Percentiles rank a stretch among this genome's conserved stretches.
phyloP scores from a whole-genome alignment of 371 early-diverging fungal genomes.

The Dichotomocladium elegans region DNA sequence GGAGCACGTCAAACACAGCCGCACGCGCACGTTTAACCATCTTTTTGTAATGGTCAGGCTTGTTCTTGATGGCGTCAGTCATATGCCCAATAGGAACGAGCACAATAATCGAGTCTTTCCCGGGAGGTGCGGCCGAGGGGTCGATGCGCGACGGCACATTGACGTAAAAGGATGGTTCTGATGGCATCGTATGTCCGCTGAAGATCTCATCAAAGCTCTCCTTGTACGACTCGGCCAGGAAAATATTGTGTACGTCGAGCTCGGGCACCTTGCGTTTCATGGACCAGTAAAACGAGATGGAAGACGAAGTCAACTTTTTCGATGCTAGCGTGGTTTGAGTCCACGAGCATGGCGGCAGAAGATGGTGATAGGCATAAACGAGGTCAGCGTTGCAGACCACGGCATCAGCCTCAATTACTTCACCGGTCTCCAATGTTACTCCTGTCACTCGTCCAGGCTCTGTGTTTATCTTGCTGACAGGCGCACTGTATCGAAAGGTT shows the following conservation, averaged over 20 bases:
- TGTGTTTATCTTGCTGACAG: constrained; percentile 49
- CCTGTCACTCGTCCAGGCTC: constrained; percentile 38
- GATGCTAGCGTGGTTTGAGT: constrained; percentile 29
- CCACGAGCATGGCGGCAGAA: constrained; percentile 52
- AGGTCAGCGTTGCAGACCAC: constrained; percentile 64
- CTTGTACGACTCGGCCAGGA: constrained; percentile 55
- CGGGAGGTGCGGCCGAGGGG: constrained; percentile 49
- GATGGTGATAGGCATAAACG: constrained; percentile 54
- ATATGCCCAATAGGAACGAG: constrained; percentile 59
- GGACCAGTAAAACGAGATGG: constrained; percentile 65
- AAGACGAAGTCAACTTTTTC: constrained; percentile 55
- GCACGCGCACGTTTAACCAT: constrained; percentile 41
- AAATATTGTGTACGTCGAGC: constrained; percentile 62
- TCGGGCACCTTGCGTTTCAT: constrained; percentile 39
- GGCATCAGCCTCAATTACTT: constrained; percentile 49
- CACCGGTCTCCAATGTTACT: constrained; percentile 47
- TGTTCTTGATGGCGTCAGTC: constrained; percentile 12
- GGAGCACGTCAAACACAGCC: constrained; percentile 43
- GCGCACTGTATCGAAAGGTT: constrained; percentile 37
- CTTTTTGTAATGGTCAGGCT: constrained; percentile 17
- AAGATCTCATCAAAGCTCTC: constrained; percentile 62
- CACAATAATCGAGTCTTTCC: constrained; percentile 51
- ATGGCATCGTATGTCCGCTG: constrained; percentile 39
- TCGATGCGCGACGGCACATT: constrained; percentile 62
- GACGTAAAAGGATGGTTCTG: constrained; percentile 57